Base-by-base conservation (phyloP, 352 stramenopile species). In the Plasmopara muralis region DNA sequence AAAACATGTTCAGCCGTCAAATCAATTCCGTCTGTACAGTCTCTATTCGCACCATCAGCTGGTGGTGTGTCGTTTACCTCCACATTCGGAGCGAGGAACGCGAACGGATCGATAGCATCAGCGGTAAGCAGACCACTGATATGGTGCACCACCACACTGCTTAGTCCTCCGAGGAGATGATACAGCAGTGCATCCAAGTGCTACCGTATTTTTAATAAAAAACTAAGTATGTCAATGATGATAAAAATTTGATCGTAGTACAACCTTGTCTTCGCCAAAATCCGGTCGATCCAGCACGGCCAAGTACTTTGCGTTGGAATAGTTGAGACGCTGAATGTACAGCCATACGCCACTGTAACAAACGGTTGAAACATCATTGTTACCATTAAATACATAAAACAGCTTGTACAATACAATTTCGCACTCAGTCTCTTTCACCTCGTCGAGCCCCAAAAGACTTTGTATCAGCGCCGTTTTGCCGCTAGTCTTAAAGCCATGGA, bases 121-220 rank as follows among this genome's bases (percentile, higher is more conserved):
- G 64, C 38, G 7, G 70, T 77, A 31, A 92, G 58, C 8, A 70
- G 64, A 1, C 77, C 77, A 35, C 81, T 58, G 5, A 87, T 72
- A 43, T 83, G 62, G 40, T 92, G 76, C 43, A 92, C 66, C 20
- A 88, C 77, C 20, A 87, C 76, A 58, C 81, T 89, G 55, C 81
- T 92, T 29, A 92, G 39, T 1, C 70, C 72, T 1, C 68, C 55
- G 9, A 92, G 60, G 47, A 92, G 81, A 29, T 63, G 72, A 46
- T 92, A 92, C 42, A 89, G 45, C 28, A 89, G 43, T 15, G 54
- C 53, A 31, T 92, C 77, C 28, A 83, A 15, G 28, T 66, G 38
- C 81, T 91, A 31, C 20, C 43, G 62, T 9, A 43, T 35, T 52
- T 51, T 35, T 14, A 33, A 6, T 6, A 12, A 52, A 40, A 28